These are phyloP conservation scores for Mariannaea sp. DNA, from an alignment of 2,329 filamentous ascomycete species.

Conservation along the genomic window DNA sequence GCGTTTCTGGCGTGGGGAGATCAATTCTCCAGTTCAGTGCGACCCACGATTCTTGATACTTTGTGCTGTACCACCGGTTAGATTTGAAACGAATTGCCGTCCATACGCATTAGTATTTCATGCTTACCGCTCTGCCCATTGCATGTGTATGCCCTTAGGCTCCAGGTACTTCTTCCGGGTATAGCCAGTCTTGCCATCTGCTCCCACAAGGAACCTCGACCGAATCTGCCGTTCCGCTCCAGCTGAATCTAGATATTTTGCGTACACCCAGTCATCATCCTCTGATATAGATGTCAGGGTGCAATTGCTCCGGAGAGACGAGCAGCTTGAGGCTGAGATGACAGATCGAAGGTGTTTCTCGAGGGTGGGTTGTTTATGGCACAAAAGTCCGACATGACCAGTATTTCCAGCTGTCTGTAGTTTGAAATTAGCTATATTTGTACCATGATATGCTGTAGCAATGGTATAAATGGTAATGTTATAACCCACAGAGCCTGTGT, in stretches of 20 bases:
- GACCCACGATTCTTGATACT: constrained; percentile 1
- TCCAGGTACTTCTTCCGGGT: constrained; percentile 3
- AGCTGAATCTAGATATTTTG: not conserved
- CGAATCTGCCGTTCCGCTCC: not conserved
- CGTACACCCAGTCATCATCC: not conserved
- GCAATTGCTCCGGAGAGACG: not conserved
- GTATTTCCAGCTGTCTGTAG: constrained; percentile 31
- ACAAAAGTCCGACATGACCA: constrained; percentile 32
- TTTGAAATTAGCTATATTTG: not conserved
- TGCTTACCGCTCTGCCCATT: not conserved
- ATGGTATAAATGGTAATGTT: too few relatives aligned
- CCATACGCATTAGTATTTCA: not conserved
- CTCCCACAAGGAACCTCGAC: not conserved
- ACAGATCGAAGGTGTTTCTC: not conserved
- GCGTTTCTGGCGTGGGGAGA: not conserved
- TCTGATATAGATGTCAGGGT: not conserved
- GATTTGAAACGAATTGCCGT: not conserved
- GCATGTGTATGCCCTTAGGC: not conserved
- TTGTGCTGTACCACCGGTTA: not conserved
- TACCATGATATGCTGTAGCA: too few relatives aligned
- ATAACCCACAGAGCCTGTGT: not conserved
- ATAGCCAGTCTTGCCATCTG: constrained; percentile 2
- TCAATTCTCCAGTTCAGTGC: not conserved
- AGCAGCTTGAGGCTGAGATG: not conserved
- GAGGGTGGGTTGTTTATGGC: constrained; percentile 24